These are phyloP conservation scores for Gossypium rotundifolium DNA, from an alignment of 345 rosid genomes.

Conservation along the genomic window DNA sequence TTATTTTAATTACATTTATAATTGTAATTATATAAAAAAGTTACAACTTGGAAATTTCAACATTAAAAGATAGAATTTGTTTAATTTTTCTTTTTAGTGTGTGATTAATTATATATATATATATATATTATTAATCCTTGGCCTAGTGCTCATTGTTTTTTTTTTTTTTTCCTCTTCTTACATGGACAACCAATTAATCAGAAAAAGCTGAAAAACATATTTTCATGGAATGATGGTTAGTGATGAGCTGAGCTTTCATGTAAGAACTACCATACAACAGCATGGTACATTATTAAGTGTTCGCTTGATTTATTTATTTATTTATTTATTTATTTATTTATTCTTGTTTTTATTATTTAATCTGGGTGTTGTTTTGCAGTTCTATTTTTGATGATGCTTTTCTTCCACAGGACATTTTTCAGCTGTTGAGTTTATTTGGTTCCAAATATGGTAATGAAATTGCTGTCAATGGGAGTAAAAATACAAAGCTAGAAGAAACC, in stretches of 20 bases:
- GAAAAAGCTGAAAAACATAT: conserved; percentile 4
- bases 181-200: not conserved
- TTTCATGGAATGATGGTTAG: conserved; percentile 6
- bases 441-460: conserved; percentile 14
- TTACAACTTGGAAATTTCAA: not conserved
- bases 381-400: not conserved
- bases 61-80: not conserved
- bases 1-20: not conserved
- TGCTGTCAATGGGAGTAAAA: not conserved
- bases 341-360: not conserved
- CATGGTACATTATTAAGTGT: conserved; percentile 9
- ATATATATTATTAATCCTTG: not conserved
- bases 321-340: not conserved
- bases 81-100: not conserved
- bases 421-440: not conserved
- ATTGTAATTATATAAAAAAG: not conserved
- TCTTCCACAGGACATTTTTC: not conserved
- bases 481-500: not conserved
- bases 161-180: not conserved
- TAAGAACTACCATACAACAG: conserved; percentile 6
- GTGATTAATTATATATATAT: not conserved
- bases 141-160: not conserved
- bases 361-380: conserved; percentile 1
- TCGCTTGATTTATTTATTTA: not conserved
- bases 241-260: conserved; percentile 2